Conservation (phyloP, 2,329 filamentous ascomycete species). For the Aspergillus sp. region DNA sequence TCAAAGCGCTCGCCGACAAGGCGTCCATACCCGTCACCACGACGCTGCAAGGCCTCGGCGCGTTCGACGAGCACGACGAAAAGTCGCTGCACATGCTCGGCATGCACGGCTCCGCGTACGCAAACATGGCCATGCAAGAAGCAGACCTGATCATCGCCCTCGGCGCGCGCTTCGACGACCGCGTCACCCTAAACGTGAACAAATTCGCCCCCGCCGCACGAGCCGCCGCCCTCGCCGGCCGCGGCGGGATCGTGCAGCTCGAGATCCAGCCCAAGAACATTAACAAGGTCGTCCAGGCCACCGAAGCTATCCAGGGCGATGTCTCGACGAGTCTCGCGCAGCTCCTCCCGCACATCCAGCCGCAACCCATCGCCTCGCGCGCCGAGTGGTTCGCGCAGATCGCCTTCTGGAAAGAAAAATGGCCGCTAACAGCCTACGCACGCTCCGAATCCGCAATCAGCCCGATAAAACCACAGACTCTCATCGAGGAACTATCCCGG, state of each 20-base stretch:
- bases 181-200: slow-evolving; percentile 65
- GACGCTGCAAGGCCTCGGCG: slow-evolving; percentile 80
- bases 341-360: slow-evolving; percentile 61
- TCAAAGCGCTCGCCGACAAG: slow-evolving; percentile 74
- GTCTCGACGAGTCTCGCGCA: slow-evolving; percentile 64
- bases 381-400: slow-evolving; percentile 81
- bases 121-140: slow-evolving; percentile 92
- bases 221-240: slow-evolving; percentile 64
- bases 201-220: slow-evolving; percentile 82
- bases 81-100: slow-evolving; percentile 94
- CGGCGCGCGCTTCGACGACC: slow-evolving; percentile 85
- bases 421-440: slow-evolving; percentile 59
- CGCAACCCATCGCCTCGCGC: slow-evolving; percentile 44
- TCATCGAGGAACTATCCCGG: slow-evolving; percentile 77
- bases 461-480: slow-evolving; percentile 79
- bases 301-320: slow-evolving; percentile 83
- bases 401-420: slow-evolving; percentile 73
- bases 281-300: slow-evolving; percentile 94
- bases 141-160: slow-evolving; percentile 88
- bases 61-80: slow-evolving; percentile 77
- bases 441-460: slow-evolving; percentile 55
- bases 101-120: slow-evolving; percentile 90
- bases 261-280: slow-evolving; percentile 98
- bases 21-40: slow-evolving; percentile 84
- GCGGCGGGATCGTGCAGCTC: slow-evolving; percentile 89